A percentile compares a stretch with the other conserved stretches of the same genome.
Conservation (phyloP, 1,284 basidiomycete species). For the Cystobasidiaceae sp. region DNA sequence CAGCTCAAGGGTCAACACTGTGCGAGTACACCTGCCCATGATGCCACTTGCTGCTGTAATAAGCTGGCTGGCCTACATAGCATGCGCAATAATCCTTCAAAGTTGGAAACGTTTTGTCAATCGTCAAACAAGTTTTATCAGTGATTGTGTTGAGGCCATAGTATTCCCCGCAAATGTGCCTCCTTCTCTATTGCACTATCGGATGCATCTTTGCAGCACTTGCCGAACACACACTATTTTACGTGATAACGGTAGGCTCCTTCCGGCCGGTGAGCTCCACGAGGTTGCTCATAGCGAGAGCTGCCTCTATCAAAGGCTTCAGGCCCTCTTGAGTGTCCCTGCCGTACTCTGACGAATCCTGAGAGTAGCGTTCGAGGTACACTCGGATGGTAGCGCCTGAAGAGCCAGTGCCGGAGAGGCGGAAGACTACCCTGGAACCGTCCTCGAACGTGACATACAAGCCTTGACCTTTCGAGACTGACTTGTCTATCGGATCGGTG, state of each 20-base stretch:
- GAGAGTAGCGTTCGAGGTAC: constrained; percentile 68
- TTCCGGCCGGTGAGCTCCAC: constrained; percentile 78
- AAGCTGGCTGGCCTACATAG: too few species aligned
- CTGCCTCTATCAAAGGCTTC: constrained; percentile 91
- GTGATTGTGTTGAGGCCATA: too few species aligned
- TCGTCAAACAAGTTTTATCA: too few species aligned
- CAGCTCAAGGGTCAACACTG: too few species aligned
- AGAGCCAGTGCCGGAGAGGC: constrained; percentile 90
- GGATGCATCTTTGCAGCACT: not conserved
- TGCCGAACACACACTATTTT: not conserved
- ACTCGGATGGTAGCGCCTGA: constrained; percentile 73
- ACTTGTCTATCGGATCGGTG: constrained; percentile 93
- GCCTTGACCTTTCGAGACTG: constrained; percentile 86
- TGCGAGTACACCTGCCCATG: too few species aligned
- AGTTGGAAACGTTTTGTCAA: too few species aligned
- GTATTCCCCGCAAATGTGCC: too few species aligned
- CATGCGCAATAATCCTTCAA: too few species aligned
- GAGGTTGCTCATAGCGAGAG: constrained; percentile 74
- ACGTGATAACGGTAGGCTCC: constrained; percentile 91
- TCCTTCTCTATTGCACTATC: too few species aligned
- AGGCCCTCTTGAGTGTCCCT: constrained; percentile 80
- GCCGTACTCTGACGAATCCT: constrained; percentile 67
- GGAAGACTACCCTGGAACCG: constrained; percentile 89
- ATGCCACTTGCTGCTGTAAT: too few species aligned
- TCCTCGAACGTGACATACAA: constrained; percentile 87